Evolutionary conservation across 164 flowering plant species (phyloP), one percentile per base, ranked within the genome.

Genomic region (Aristolochia californica): DNA sequence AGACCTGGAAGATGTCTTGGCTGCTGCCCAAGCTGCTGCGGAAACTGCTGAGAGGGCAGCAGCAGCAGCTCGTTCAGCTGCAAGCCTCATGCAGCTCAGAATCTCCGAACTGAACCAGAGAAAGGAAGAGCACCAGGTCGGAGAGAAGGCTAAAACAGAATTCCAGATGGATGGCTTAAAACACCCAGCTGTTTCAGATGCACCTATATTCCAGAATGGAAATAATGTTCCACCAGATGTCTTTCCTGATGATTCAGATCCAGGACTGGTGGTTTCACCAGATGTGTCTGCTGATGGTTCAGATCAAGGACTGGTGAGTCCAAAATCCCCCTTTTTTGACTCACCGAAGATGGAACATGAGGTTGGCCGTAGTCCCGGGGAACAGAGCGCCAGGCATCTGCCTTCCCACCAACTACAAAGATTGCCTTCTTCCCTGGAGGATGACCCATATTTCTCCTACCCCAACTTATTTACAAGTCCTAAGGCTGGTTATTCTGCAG

Each of bases 1-100:
- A 60, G 95, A 93, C 71, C 68, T 93, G 65, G 82, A 81, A 69
- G 97, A 88, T 71, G 95, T 94, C 24, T 59, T 94, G 67, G 84
- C 85, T 58, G 96, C 99, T 53, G 97, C 99, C 40, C 79, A 78
- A 30, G 80, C 88, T 30, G 97, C 99, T 57, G 97, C 96, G 21
- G 95, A 88, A 26, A 52, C 70, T 38, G 99, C 99, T 45, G 99
- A 94, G 58, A 85, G 82, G 61, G 95, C 99, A 48, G 99, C 97
- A 10, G 80, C 93, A 1, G 86, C 95, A 53, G 97, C 99, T 45
- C 84, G 99, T 24, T 76, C 88, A 30, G 96, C 96, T 2, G 97
- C 96, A 17, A 81, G 83, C 72, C 91, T 93, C 54, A 96, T 95
- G 27, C 78, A 86, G 67, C 49, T 83, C 58, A 77, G 95, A 68